Conservation (phyloP, 352 stramenopile genomes). For the Peronospora tabacina region DNA sequence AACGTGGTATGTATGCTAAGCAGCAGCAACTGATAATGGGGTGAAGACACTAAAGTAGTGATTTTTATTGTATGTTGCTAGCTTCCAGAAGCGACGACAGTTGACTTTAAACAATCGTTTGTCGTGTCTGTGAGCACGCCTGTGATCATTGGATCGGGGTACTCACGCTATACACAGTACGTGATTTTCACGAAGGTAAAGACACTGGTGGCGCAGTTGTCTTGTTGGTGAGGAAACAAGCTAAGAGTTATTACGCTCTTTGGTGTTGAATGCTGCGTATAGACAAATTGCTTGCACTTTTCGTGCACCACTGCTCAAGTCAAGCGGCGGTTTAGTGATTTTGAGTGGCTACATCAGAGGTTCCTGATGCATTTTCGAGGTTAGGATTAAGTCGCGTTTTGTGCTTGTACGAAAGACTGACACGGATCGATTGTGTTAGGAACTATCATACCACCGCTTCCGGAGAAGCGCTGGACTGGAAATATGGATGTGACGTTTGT, state of each 20-base stretch:
- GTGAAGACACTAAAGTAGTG: not conserved
- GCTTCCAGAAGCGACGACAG: slow-evolving; percentile 40
- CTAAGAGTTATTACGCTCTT: not conserved
- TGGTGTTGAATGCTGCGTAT: not conserved
- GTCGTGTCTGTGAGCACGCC: slow-evolving; percentile 70
- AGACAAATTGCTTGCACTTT: slow-evolving; percentile 67
- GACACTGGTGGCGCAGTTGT: not conserved
- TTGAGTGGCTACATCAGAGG: slow-evolving; percentile 84
- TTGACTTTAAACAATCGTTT: slow-evolving; percentile 57
- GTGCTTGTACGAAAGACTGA: not conserved
- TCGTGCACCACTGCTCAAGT: slow-evolving; percentile 67
- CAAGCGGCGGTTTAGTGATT: slow-evolving; percentile 84
- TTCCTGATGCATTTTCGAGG: slow-evolving; percentile 72
- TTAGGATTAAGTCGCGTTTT: slow-evolving; percentile 9
- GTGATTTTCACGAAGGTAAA: slow-evolving; percentile 79
- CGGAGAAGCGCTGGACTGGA: slow-evolving; percentile 82
- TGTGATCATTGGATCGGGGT: slow-evolving; percentile 68
- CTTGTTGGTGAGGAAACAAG: not conserved
- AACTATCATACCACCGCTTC: slow-evolving; percentile 84
- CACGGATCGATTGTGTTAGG: slow-evolving; percentile 19
- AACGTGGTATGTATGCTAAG: slow-evolving; percentile 55
- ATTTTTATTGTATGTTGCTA: slow-evolving; percentile 11
- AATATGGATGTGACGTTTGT: slow-evolving; percentile 88
- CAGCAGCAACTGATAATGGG: not conserved
- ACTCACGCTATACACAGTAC: slow-evolving; percentile 84